A percentile compares a stretch with the other conserved stretches of the same genome.
Conservation (phyloP, 2,329 filamentous ascomycete genomes). For the Talaromyces islandicus region DNA sequence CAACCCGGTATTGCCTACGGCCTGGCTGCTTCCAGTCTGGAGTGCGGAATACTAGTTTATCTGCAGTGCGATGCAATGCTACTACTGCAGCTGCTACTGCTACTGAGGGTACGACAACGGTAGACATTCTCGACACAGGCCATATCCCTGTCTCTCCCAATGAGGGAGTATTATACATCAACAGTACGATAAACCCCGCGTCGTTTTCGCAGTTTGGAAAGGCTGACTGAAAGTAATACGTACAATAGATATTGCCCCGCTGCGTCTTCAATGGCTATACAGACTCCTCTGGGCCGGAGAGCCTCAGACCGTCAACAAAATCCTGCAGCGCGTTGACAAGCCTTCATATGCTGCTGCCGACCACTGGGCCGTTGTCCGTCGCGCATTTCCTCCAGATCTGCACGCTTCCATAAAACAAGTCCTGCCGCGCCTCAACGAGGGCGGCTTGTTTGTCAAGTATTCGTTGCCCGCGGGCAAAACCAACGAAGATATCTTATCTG, state of each 20-base stretch:
- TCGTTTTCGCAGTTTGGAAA: background rate
- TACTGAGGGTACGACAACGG: background rate
- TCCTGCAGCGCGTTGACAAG: slow-evolving; percentile 48
- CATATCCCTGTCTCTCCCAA: slow-evolving; percentile 72
- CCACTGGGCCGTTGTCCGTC: slow-evolving; percentile 49
- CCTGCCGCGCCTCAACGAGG: slow-evolving; percentile 79
- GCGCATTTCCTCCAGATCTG: slow-evolving; percentile 57
- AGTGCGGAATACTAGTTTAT: background rate
- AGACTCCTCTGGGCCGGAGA: slow-evolving; percentile 45
- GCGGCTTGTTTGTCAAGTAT: slow-evolving; percentile 89
- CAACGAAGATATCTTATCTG: slow-evolving; percentile 51
- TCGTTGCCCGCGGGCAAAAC: slow-evolving; percentile 43
- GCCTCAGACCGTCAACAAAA: slow-evolving; percentile 41
- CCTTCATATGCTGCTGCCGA: slow-evolving; percentile 50
- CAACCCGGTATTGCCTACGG: background rate
- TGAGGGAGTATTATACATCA: slow-evolving; percentile 83
- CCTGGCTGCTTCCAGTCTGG: background rate
- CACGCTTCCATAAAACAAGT: slow-evolving; percentile 72
- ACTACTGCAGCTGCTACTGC: background rate
- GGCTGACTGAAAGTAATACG: background rate
- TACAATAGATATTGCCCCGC: slow-evolving; percentile 75
- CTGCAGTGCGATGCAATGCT: background rate
- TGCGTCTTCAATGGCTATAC: slow-evolving; percentile 62
- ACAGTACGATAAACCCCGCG: slow-evolving; percentile 54
- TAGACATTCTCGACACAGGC: slow-evolving; percentile 38